Evolutionary conservation across 495 filamentous ascomycete genomes (phyloP), one percentile per base, ranked within the genome.

Genomic region (Penicillium tannophilum): DNA sequence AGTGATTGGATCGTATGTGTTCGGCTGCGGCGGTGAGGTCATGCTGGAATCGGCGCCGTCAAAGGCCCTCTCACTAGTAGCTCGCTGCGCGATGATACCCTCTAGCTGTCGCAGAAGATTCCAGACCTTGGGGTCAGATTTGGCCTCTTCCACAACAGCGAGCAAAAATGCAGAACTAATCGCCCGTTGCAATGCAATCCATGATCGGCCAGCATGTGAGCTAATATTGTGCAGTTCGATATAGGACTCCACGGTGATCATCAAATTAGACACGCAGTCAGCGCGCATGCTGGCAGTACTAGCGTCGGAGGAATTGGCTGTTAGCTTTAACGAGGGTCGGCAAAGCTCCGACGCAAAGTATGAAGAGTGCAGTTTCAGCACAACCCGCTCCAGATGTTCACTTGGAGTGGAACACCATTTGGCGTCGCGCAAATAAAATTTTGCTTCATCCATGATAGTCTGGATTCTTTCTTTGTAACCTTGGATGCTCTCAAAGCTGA

Each of bases 271-370:
- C 8, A 81, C 61, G 47, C 77, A 80, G 28, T 79, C 76, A 24
- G 68, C 65, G 6, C 79, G 76, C 66, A 86, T 76, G 10, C 70
- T 69, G 16, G 74, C 68, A 6, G 70, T 72, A 9, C 70, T 58
- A 17, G 79, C 71, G 28, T 78, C 70, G 30, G 67, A 63, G 11
- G 69, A 28, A 44, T 75, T 69, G 47, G 55, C 59, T 26, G 63
- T 43, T 11, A 68, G 57, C 53, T 81, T 84, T 60, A 87, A 76
- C 46, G 84, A 78, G 52, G 82, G 82, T 41, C 84, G 80, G 66
- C 81, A 85, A 55, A 87, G 79, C 65, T 86, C 83, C 12, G 84
- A 86, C 12, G 77, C 73, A 54, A 84, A 78, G 65, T 85, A 87
- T 4, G 82, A 84, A 4, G 78, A 76, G 63, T 86, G 83, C 10